A percentile compares a stretch with the other conserved stretches of the same genome.
phyloP scores from a whole-genome alignment of 352 stramenopile genomes.

The Achlya hypogyna region DNA sequence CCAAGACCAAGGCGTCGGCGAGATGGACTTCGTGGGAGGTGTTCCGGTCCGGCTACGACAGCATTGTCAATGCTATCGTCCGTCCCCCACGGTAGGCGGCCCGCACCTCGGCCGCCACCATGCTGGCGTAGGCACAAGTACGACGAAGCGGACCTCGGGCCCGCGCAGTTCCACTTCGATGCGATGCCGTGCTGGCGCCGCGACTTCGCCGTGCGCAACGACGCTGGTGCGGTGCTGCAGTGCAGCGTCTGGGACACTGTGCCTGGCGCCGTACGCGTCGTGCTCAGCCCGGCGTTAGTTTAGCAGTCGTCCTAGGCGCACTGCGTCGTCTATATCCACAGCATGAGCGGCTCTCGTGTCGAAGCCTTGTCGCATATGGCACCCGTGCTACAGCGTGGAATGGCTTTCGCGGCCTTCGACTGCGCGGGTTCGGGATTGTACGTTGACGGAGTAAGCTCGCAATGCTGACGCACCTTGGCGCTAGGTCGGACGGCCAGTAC shows the following conservation, averaged over 20 bases:
- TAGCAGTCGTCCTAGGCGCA: not conserved
- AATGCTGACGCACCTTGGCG: not conserved
- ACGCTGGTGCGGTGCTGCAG: not conserved
- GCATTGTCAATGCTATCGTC: slow-evolving; percentile 14
- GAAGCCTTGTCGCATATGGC: slow-evolving; percentile 1
- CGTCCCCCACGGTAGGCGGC: slow-evolving; percentile 1
- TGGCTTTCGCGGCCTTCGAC: slow-evolving; percentile 8
- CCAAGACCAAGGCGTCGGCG: not conserved
- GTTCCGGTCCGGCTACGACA: slow-evolving; percentile 14
- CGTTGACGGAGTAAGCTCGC: not conserved
- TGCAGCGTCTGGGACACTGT: slow-evolving; percentile 14
- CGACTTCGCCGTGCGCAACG: slow-evolving; percentile 7
- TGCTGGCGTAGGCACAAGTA: slow-evolving; percentile 18
- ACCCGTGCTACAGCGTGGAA: not conserved
- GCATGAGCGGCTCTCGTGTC: slow-evolving; percentile 17
- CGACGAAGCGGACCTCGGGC: not conserved
- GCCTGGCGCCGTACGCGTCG: not conserved
- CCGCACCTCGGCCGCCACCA: too few relatives aligned
- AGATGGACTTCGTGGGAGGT: slow-evolving; percentile 12
- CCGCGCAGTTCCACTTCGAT: not conserved
- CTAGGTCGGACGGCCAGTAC: slow-evolving; percentile 15
- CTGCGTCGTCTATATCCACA: slow-evolving; percentile 16
- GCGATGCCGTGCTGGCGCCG: not conserved
- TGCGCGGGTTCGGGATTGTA: slow-evolving; percentile 14
- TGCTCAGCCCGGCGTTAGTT: too few relatives aligned